Evolutionary conservation across 1,284 basidiomycete species (phyloP), one percentile per base, ranked within the genome.

Genomic region (Vanrija sp.): DNA sequence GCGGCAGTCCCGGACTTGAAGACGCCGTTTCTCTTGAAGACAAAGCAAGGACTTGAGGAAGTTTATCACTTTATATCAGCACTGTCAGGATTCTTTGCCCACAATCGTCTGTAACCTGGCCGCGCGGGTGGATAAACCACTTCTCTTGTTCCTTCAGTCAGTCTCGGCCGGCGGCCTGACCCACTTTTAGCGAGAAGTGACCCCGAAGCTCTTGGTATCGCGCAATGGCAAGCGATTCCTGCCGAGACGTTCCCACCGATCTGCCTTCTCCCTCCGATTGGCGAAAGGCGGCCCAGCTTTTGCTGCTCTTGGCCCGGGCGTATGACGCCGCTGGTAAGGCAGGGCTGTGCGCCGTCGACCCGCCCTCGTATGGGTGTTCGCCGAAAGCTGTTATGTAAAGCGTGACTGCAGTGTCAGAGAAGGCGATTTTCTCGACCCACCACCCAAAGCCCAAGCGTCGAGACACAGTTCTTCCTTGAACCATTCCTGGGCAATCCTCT

Each of bases 391-490:
- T 18, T 7, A 39, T 44, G 45, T 52, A 60, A 6, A 63, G 47
- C 12, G 55, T 55, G 16, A 60, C 58, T 62, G 38, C 14, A 15
- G 34, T 12, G 19, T 28, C 16, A 21, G 5, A 40, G 29, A 18
- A 15, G 7, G 16, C 12, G 6, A 5, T 8, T 5, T 26, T 15
- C 10, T 29, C 19, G 12, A 56, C 66, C 58, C 51, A 69, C 67
- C 53, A 5, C 67, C 67, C 3, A 59, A 16, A 4, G 61, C 59
- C 67, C 67, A 69, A 6, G 57, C 25, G 34, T 69, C 67, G 29
- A 62, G 21, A 8, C 18, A 23, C 3, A 40, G 49, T 29, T 66
- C 65, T 38, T 58, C 58, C 15, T 57, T 51, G 25, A 65, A 57
- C 63, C 63, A 65, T 15, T 48, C 34, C 12, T 38, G 15, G 10